Evolutionary conservation across 192 early-diverging fungal species (phyloP), one percentile per base, ranked within the genome.

Genomic region (Coemansia sp.): DNA sequence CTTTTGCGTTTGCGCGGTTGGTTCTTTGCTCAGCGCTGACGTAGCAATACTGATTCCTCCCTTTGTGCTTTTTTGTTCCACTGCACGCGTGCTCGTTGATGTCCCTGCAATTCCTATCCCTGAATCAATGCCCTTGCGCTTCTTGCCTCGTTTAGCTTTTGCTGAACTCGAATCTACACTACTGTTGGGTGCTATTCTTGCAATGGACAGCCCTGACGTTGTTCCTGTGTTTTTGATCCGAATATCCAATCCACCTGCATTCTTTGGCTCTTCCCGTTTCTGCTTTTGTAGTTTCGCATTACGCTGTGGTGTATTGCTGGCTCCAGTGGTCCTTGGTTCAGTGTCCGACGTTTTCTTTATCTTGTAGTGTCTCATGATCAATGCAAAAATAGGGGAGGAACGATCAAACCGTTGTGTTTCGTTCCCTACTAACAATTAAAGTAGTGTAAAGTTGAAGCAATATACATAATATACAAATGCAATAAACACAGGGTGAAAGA

Each of bases 81-180:
- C 39, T 21, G 21, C 26, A 13, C 34, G 39, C 20, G 37, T 10
- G 1, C 30, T 20, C n/a, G n/a, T n/a, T 55, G 63, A 28, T 16
- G 23, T 52, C 29, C 67, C 61, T 18, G 25, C 59, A 29, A 70
- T 70, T 4, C 42, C 34, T 16, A 70, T 58, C 4, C 67, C 61
- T 2, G n/a, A 26, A 10, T 8, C 26, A 30, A 12, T 7, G 57
- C n/a, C n/a, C 46, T 33, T 51, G 10, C 49, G 61, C 6, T 43
- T 40, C 31, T 12, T 25, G 25, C 10, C 26, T 16, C 23, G 25
- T 26, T 4, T 48, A 5, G 46, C 16, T 6, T 52, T 16, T 52
- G 7, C 40, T 0, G 40, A 0, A 10, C 7, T 37, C 35, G 4
- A 37, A 7, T 6, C n/a, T n/a, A n/a, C 35, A 37, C 12, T 18